Base-by-base conservation (phyloP, 1,284 basidiomycete species). In the Puccinia triticina region DNA sequence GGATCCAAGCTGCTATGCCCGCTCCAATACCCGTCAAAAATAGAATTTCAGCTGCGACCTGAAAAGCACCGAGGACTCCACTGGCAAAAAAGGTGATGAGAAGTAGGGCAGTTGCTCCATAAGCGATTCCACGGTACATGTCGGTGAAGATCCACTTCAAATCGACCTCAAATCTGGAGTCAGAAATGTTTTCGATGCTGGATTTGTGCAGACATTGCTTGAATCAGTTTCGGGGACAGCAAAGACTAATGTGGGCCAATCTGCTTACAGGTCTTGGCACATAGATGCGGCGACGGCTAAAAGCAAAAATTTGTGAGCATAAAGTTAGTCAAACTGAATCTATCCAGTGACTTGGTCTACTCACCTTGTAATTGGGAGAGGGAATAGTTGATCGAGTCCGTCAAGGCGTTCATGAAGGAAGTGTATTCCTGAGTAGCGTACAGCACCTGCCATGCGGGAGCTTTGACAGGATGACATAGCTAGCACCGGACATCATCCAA, bases 61-160 rank as follows among this genome's bases (percentile, higher is more conserved):
- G 16, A 4, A 78, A 37, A 1, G 34, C 12, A n/a, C 10, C 23
- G 4, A 69, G 0, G 21, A 23, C 8, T 21, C 34, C 26, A 46
- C 16, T 32, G 5, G 69, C 53, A 0, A 74, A 23, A 14, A 67
- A 16, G 40, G 26, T 73, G 34, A 81, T 66, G 1, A 74, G 0
- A 18, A 81, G 55, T 26, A 71, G 23, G 61, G 69, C n/a, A 16
- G 55, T 71, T 23, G 71, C 69, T 4, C 79, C 79, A 46, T 81
- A 81, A 0, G 69, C 57, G 21, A 81, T 81, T 14, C 79, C 79
- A n/a, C 69, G 69, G n/a, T 53, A 81, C 26, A 81, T 10, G 40
- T 81, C 79, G 8, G 69, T 81, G 29, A 81, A 81, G 2, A 81
- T 48, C 57, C 57, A 81, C 61, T 81, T 64, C 59, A 81, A 53